Conservation (phyloP, 1,139 yeast genomes). For the Suhomyces taliae region DNA sequence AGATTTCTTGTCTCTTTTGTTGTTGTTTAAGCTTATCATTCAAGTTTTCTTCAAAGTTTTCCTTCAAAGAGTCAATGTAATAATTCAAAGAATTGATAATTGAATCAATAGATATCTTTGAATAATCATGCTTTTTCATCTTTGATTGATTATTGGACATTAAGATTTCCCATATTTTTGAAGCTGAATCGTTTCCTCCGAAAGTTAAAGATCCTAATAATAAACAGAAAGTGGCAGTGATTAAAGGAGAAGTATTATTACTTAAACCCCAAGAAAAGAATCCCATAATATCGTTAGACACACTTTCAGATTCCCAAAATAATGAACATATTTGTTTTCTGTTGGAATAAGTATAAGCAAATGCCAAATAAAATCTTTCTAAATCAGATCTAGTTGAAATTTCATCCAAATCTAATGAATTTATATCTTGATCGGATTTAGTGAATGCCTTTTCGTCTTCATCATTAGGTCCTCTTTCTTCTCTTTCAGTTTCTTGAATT, state of each 20-base stretch:
- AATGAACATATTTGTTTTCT: constrained; percentile 57
- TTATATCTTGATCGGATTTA: constrained; percentile 9
- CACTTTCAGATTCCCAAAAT: constrained; percentile 74
- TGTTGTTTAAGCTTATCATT: constrained; percentile 30
- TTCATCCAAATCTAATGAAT: constrained; percentile 46
- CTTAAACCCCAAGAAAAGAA: constrained; percentile 87
- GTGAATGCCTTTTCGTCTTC: constrained; percentile 4
- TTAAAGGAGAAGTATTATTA: constrained; percentile 74
- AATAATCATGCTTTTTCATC: constrained; percentile 40
- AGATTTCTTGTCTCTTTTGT: constrained; percentile 39
- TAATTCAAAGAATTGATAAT: constrained; percentile 58
- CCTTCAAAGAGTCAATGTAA: constrained; percentile 53
- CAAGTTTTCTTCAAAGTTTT: constrained; percentile 39
- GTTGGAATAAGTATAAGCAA: constrained; percentile 66
- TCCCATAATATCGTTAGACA: constrained; percentile 51
- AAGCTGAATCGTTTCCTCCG: constrained; percentile 54
- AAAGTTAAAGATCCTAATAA: constrained; percentile 73
- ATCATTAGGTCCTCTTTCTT: constrained; percentile 6
- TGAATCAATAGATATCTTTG: constrained; percentile 57
- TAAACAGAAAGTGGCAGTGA: constrained; percentile 79
- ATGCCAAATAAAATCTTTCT: constrained; percentile 80
- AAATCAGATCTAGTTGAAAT: constrained; percentile 75
- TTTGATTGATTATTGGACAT: constrained; percentile 25
- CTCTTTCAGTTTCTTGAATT: constrained; percentile 18
- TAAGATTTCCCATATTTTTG: constrained; percentile 43